Evolutionary conservation across 441 rosid species (phyloP).

Genomic region (Aquilaria agallochum): DNA sequence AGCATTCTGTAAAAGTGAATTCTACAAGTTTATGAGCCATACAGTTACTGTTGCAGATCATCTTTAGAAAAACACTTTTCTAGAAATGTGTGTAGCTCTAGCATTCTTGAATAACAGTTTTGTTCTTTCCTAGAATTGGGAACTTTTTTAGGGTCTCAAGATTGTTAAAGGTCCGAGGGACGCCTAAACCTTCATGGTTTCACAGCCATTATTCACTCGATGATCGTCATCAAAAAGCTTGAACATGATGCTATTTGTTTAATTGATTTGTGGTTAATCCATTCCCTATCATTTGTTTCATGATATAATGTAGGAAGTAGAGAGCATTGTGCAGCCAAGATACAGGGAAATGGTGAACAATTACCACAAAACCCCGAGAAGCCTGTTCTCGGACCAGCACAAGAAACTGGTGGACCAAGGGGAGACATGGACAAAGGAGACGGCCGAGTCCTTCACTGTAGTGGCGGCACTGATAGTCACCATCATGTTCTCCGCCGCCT

Average conservation of each 20-base stretch:
- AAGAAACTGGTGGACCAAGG: slow-evolving; percentile 51
- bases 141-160: too few relatives aligned
- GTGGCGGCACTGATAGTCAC: slow-evolving; percentile 76
- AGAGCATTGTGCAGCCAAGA: slow-evolving; percentile 58
- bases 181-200: too few relatives aligned
- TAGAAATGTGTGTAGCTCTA: too few relatives aligned
- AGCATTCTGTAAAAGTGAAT: too few relatives aligned
- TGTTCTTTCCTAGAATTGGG: too few relatives aligned
- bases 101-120: too few relatives aligned
- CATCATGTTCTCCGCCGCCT: slow-evolving; percentile 65
- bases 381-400: slow-evolving; percentile 48
- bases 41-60: too few relatives aligned
- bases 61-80: too few relatives aligned
- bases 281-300: background rate
- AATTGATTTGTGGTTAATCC: background rate
- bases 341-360: slow-evolving; percentile 46
- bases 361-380: slow-evolving; percentile 36
- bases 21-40: too few relatives aligned
- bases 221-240: background rate
- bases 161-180: too few relatives aligned
- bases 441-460: slow-evolving; percentile 62
- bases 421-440: slow-evolving; percentile 70
- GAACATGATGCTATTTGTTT: background rate
- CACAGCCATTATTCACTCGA: too few relatives aligned
- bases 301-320: slow-evolving; percentile 45